These are phyloP conservation scores for Bolboschoenus planiculmis DNA, from an alignment of 176 grass and related monocot genomes.

Conservation along the genomic window DNA sequence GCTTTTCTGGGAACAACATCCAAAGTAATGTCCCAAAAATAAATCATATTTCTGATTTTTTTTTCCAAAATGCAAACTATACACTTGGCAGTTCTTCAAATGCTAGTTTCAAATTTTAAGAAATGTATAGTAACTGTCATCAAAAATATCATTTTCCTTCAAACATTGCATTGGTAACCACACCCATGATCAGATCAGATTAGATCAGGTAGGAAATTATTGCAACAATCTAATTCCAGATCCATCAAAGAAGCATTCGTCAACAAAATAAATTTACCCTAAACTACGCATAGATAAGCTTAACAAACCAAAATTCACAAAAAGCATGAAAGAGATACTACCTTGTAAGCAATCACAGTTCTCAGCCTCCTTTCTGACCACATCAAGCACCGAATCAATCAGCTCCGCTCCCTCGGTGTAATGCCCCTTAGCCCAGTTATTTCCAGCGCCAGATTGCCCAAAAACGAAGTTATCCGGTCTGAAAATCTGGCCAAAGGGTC, in stretches of 20 bases:
- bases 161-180: not conserved
- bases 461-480: conserved; percentile 97
- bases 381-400: conserved; percentile 87
- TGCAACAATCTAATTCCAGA: not conserved
- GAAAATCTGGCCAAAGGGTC: conserved; percentile 83
- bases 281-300: not conserved
- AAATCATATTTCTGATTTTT: not conserved
- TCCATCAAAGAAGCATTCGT: not conserved
- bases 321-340: conserved; percentile 29
- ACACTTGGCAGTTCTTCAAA: not conserved
- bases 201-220: not conserved
- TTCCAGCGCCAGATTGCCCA: conserved; percentile 80
- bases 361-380: conserved; percentile 96
- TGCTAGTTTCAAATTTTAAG: not conserved
- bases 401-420: conserved; percentile 97
- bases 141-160: not conserved
- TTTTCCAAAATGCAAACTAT: not conserved
- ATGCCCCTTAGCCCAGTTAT: conserved; percentile 96
- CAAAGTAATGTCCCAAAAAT: not conserved
- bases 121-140: not conserved
- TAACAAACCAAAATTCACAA: not conserved
- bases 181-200: not conserved
- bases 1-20: not conserved
- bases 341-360: conserved; percentile 95
- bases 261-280: not conserved